phyloP scores from a whole-genome alignment of 495 filamentous ascomycete species.

The Oidiodendron maius region DNA sequence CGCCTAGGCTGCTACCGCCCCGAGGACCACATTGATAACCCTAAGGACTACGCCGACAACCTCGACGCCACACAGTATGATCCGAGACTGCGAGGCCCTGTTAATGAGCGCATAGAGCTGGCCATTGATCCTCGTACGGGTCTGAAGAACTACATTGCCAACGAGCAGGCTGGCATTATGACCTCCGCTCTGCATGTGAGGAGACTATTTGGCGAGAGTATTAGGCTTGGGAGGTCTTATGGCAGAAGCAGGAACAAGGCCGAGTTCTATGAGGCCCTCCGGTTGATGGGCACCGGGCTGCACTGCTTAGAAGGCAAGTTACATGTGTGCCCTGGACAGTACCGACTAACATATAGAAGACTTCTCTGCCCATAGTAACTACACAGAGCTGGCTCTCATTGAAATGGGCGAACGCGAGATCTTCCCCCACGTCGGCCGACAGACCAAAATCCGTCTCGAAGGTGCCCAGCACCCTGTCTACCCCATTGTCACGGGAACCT shows the following conservation, averaged over 20 bases:
- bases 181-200: slow-evolving; percentile 73
- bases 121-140: slow-evolving; percentile 71
- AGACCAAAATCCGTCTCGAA: slow-evolving; percentile 57
- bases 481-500: slow-evolving; percentile 82
- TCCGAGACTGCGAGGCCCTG: slow-evolving; percentile 67
- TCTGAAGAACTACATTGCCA: slow-evolving; percentile 88
- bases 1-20: slow-evolving; percentile 88
- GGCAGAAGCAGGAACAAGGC: slow-evolving; percentile 51
- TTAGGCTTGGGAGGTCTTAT: slow-evolving; percentile 70
- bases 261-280: slow-evolving; percentile 78
- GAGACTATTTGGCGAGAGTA: slow-evolving; percentile 60
- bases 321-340: slow-evolving; percentile 59
- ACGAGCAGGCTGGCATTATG: slow-evolving; percentile 65
- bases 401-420: slow-evolving; percentile 73
- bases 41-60: slow-evolving; percentile 37
- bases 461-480: slow-evolving; percentile 61
- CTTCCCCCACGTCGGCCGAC: slow-evolving; percentile 79
- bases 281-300: slow-evolving; percentile 76
- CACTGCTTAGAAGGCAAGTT: slow-evolving; percentile 69
- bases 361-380: slow-evolving; percentile 89
- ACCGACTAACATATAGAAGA: slow-evolving; percentile 73
- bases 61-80: slow-evolving; percentile 80
- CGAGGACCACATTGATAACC: slow-evolving; percentile 75
- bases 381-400: slow-evolving; percentile 76
- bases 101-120: slow-evolving; percentile 74